These are phyloP conservation scores for Taxillus chinensis DNA, from an alignment of 164 flowering plant species.

Conservation along the genomic window DNA sequence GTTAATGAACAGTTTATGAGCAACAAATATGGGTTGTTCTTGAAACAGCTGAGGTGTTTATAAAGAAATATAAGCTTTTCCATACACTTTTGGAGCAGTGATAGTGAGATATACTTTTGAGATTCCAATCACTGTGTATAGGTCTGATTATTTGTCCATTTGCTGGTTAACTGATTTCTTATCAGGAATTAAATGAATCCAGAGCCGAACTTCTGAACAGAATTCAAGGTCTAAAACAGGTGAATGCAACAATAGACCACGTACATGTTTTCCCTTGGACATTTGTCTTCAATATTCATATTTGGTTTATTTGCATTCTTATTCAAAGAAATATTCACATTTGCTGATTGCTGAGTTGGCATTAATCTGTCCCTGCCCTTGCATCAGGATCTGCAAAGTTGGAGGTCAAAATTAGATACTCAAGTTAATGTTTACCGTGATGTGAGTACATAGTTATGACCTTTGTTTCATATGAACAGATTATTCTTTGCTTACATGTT, in stretches of 20 bases:
- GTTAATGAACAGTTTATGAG: too few relatives aligned
- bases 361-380: background rate
- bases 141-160: too few relatives aligned
- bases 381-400: slow-evolving; percentile 66
- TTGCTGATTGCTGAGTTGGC: background rate
- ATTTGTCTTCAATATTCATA: background rate
- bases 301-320: background rate
- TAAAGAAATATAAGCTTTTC: too few relatives aligned
- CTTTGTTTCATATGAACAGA: background rate
- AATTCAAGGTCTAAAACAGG: slow-evolving; percentile 78
- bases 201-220: slow-evolving; percentile 60
- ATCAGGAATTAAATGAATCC: slow-evolving; percentile 69
- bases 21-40: too few relatives aligned
- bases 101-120: too few relatives aligned
- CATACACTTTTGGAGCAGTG: too few relatives aligned
- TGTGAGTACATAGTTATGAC: slow-evolving; percentile 35
- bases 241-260: slow-evolving; percentile 5
- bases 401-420: slow-evolving; percentile 81
- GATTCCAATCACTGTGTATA: too few relatives aligned
- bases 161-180: too few relatives aligned
- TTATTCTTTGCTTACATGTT: background rate
- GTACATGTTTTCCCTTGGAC: background rate
- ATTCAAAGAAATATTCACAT: background rate
- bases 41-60: too few relatives aligned
- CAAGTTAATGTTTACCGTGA: slow-evolving; percentile 73